A percentile compares a stretch with the other conserved stretches of the same genome.
phyloP scores from a whole-genome alignment of 1,284 basidiomycete species.

The Ustilago lituana region DNA sequence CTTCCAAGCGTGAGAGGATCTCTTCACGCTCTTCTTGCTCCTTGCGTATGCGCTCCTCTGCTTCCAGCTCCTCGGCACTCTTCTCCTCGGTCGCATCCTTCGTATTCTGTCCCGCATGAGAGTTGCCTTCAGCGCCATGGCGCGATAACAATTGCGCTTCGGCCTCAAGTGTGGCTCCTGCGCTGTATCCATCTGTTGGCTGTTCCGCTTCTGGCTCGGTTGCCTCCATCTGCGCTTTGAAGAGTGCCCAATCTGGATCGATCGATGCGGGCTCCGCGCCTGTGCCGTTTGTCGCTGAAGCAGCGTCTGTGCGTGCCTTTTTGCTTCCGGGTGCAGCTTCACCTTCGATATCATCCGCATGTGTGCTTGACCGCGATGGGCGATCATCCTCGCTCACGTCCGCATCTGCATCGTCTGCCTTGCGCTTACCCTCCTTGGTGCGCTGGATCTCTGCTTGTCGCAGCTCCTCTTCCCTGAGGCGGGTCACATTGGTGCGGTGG shows the following conservation, averaged over 20 bases:
- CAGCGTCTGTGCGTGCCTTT: slow-evolving; percentile 15
- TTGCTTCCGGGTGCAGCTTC: slow-evolving; percentile 11
- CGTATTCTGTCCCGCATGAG: neutral
- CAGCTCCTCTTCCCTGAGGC: slow-evolving; percentile 28
- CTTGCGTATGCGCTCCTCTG: slow-evolving; percentile 34
- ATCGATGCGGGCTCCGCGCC: slow-evolving; percentile 1
- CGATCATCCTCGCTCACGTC: neutral
- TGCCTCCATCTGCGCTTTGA: slow-evolving; percentile 47
- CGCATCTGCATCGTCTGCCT: slow-evolving; percentile 16
- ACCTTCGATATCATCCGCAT: neutral
- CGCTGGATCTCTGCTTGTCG: slow-evolving; percentile 22
- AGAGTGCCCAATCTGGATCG: slow-evolving; percentile 57
- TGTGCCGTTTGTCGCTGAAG: neutral
- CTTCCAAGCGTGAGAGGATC: slow-evolving; percentile 52
- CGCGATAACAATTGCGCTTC: slow-evolving; percentile 46
- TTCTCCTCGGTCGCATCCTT: slow-evolving; percentile 20
- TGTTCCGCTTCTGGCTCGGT: slow-evolving; percentile 1
- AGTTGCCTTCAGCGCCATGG: neutral
- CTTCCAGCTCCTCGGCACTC: slow-evolving; percentile 30
- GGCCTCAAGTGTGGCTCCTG: slow-evolving; percentile 48
- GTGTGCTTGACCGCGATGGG: neutral
- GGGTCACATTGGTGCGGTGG: slow-evolving; percentile 37
- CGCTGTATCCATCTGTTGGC: neutral
- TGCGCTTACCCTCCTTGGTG: slow-evolving; percentile 45
- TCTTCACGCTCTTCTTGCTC: slow-evolving; percentile 57